Evolutionary conservation across 306 rosid genomes (phyloP).

Genomic region (Acacia crassicarpa): DNA sequence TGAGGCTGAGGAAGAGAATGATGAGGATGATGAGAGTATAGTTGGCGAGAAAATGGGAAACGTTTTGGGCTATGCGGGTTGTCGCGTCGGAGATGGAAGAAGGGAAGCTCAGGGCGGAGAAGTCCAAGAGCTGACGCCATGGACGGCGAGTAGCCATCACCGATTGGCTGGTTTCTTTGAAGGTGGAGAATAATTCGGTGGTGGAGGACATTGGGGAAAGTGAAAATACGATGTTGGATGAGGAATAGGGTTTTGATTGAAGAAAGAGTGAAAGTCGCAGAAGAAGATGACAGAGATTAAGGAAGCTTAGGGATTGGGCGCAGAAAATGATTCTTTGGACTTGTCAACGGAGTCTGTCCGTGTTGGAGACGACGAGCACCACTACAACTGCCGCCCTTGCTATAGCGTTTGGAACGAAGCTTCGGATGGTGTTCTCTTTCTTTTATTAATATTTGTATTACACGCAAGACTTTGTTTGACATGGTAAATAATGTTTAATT

Average conservation of each 20-base stretch:
- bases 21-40: conserved; percentile 42
- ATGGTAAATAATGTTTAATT: too few relatives aligned
- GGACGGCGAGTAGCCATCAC: conserved; percentile 57
- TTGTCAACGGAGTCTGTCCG: too few relatives aligned
- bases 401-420: too few relatives aligned
- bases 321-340: too few relatives aligned
- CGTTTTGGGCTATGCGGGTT: conserved; percentile 52
- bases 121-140: conserved; percentile 48
- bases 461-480: too few relatives aligned
- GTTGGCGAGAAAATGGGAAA: conserved; percentile 61
- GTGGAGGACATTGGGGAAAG: conserved; percentile 27
- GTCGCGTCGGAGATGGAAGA: conserved; percentile 47
- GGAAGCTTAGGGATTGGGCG: too few relatives aligned
- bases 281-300: too few relatives aligned
- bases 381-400: too few relatives aligned
- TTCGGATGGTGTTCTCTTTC: too few relatives aligned
- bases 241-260: background rate
- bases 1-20: conserved; percentile 52
- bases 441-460: too few relatives aligned
- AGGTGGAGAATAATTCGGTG: conserved; percentile 36
- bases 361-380: too few relatives aligned
- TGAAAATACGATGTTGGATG: background rate
- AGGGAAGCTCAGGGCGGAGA: conserved; percentile 51
- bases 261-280: background rate
- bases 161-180: conserved; percentile 41